phyloP scores from a whole-genome alignment of 2,329 filamentous ascomycete species.

The Trichophyton mentagrophytes region DNA sequence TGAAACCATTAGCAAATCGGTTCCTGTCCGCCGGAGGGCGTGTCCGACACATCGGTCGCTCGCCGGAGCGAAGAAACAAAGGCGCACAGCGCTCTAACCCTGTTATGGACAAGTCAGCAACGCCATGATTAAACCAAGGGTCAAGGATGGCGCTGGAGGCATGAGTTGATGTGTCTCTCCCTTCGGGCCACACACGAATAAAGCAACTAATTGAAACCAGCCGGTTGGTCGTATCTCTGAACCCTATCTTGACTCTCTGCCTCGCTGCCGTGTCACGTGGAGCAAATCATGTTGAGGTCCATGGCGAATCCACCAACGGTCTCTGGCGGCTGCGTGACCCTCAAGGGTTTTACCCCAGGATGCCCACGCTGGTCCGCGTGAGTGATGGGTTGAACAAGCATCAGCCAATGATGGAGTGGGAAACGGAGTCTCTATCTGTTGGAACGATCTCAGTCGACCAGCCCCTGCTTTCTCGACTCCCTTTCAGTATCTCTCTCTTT shows the following conservation, averaged over 20 bases:
- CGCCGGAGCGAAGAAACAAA: background rate
- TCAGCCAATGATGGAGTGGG: background rate
- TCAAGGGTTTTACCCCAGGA: background rate
- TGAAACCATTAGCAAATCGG: background rate
- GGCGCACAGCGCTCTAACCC: background rate
- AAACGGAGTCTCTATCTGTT: background rate
- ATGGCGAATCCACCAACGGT: background rate
- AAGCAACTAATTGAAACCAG: slow-evolving; percentile 1
- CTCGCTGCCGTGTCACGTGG: slow-evolving; percentile 1
- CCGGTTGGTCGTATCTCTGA: slow-evolving; percentile 2
- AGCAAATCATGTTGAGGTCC: background rate
- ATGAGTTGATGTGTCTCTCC: background rate
- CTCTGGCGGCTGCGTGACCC: slow-evolving; percentile 2
- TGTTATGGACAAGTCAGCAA: background rate
- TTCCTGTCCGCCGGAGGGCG: background rate
- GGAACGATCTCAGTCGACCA: background rate
- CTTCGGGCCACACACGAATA: background rate
- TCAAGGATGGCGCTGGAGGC: background rate
- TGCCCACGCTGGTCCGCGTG: background rate
- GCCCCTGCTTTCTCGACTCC: background rate
- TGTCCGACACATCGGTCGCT: background rate
- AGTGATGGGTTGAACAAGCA: background rate
- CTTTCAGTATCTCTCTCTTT: background rate
- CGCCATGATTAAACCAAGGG: background rate
- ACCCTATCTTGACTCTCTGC: background rate